These are phyloP conservation scores for Fraxinus sp. DNA, from an alignment of 305 asterid species.

Conservation along the genomic window DNA sequence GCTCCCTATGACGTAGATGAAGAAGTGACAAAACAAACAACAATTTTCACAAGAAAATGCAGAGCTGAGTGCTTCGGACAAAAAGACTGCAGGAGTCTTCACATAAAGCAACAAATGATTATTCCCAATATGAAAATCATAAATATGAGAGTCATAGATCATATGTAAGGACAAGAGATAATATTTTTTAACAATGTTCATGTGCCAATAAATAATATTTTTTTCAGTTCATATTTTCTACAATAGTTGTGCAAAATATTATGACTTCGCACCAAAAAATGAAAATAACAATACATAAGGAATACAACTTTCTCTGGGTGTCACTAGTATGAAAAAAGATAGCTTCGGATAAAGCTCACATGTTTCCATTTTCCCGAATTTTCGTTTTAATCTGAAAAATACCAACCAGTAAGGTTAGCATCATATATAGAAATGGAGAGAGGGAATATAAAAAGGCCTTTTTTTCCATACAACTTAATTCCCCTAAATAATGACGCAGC, in stretches of 20 bases:
- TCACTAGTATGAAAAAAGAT: background rate
- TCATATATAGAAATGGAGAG: background rate
- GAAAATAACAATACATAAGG: background rate
- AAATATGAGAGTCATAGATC: background rate
- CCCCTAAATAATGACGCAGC: background rate
- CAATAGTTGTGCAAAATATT: background rate
- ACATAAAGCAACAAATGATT: background rate
- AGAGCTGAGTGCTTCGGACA: background rate
- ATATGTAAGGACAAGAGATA: background rate
- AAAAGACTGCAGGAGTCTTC: background rate
- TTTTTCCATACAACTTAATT: background rate
- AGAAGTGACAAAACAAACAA: background rate
- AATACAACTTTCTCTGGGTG: background rate
- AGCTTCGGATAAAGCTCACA: background rate
- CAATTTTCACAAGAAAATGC: background rate
- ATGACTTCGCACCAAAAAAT: background rate
- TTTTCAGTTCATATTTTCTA: background rate
- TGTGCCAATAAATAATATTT: background rate
- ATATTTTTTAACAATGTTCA: background rate
- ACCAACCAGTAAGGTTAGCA: background rate
- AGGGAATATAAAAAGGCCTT: background rate
- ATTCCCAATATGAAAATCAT: background rate
- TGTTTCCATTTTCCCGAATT: background rate
- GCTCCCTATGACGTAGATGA: background rate
- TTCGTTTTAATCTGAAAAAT: background rate